Evolutionary conservation across 176 grass and related monocot species (phyloP).

Genomic region (Thinopyrum elongatum): DNA sequence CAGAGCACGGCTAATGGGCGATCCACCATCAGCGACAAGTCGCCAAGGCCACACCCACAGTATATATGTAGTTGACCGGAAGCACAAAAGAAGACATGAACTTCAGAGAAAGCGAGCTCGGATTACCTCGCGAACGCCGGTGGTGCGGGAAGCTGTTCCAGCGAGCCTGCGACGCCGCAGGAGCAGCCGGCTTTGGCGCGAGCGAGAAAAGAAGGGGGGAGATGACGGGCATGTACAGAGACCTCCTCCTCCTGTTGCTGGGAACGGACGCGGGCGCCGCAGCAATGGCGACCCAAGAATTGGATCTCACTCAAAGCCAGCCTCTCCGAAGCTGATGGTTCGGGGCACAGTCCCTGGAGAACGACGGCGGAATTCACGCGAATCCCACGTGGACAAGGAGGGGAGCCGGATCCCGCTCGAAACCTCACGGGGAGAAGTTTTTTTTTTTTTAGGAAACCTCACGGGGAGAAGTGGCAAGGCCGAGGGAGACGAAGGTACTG

Average conservation of each 20-base stretch:
- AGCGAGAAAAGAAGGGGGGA: neutral
- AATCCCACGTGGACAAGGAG: neutral
- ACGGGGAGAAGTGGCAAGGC: neutral
- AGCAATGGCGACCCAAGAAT: neutral
- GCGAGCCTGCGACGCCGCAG: neutral
- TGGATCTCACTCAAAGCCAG: slow-evolving; percentile 44
- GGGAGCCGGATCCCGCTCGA: neutral
- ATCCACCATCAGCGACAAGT: neutral
- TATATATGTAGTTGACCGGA: neutral
- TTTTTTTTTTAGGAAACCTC: neutral
- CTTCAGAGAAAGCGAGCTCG: neutral
- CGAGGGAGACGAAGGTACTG: neutral
- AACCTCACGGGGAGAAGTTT: neutral
- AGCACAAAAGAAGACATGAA: neutral
- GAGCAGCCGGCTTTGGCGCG: neutral
- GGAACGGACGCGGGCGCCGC: neutral
- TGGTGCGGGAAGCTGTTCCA: neutral
- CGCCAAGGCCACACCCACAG: neutral
- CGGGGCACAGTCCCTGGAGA: neutral
- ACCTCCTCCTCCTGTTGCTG: neutral
- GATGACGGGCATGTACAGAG: slow-evolving; percentile 3
- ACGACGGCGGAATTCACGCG: slow-evolving; percentile 2
- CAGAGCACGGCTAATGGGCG: neutral
- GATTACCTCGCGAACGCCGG: slow-evolving; percentile 6
- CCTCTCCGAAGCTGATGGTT: neutral